Evolutionary conservation across 2,329 filamentous ascomycete species (phyloP), one percentile per base, ranked within the genome.

Genomic region (Ophiosphaerella korrae): DNA sequence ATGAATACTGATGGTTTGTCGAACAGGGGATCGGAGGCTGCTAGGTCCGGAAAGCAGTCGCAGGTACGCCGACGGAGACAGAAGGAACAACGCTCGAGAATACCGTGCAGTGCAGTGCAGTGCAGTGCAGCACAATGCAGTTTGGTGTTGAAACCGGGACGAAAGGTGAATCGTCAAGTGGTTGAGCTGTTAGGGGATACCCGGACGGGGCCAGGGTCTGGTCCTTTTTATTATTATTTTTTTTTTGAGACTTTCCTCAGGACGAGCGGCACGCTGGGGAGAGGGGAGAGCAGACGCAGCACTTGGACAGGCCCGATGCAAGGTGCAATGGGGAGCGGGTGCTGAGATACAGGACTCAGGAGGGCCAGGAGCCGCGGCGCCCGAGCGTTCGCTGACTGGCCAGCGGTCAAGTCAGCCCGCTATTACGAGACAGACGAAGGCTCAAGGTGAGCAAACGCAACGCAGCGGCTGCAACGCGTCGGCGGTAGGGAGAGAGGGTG

Each of bases 41-140:
- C 41, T 37, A 31, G 24, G 48, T 42, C 23, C 54, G 41, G 50
- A 45, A 41, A 34, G 53, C 41, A 46, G 50, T 50, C 47, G 53
- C 50, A 36, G 51, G 52, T 39, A 29, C 37, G 26, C 26, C 31
- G 36, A 38, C 39, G 43, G 37, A 21, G 45, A 48, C 52, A 50
- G 50, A 49, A 45, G 52, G 64, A 53, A 53, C 49, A 57, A 48
- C 53, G 53, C 50, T 58, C 50, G 50, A 51, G 57, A 57, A 45
- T 44, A 44, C 47, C 53, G 26, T 8, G 48, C 47, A 55, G 26
- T 8, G 26, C 11, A 29, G 26, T 8, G 48, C 47, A 55, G 26
- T 8, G 26, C 11, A 29, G 26, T 8, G 11, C 26, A 55, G 42
- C 46, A 39, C 36, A 55, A 53, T 53, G 50, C 44, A 57, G 43